These are phyloP conservation scores for Fagopyrum tataricum DNA, from an alignment of 148 eudicot genomes.

Conservation along the genomic window DNA sequence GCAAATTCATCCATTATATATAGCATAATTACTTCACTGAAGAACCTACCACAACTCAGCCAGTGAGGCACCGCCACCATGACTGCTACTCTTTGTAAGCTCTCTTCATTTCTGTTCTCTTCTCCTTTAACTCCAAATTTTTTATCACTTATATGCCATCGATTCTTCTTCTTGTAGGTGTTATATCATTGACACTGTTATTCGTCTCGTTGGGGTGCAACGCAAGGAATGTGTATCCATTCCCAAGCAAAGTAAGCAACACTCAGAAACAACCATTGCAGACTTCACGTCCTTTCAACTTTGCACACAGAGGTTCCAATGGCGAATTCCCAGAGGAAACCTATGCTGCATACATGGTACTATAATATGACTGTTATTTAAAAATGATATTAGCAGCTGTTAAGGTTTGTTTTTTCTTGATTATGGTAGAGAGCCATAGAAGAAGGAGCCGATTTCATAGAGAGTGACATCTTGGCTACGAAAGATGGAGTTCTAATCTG, in stretches of 20 bases:
- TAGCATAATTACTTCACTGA: neutral
- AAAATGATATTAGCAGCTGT: neutral
- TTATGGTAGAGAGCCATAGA: slow-evolving; percentile 77
- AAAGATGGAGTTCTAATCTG: slow-evolving; percentile 82
- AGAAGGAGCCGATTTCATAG: slow-evolving; percentile 93
- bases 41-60: neutral
- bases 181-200: neutral
- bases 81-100: neutral
- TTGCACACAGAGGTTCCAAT: slow-evolving; percentile 95
- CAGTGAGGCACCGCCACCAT: neutral
- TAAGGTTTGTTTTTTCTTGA: neutral
- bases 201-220: slow-evolving; percentile 26
- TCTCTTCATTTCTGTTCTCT: neutral
- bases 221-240: slow-evolving; percentile 66
- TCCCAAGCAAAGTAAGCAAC: slow-evolving; percentile 48
- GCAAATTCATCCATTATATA: too few species aligned
- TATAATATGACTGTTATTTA: neutral
- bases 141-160: neutral
- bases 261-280: slow-evolving; percentile 57
- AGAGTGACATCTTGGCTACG: slow-evolving; percentile 66
- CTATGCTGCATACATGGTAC: slow-evolving; percentile 73
- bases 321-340: slow-evolving; percentile 98
- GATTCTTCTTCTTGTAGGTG: neutral
- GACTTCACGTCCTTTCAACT: slow-evolving; percentile 70
- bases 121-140: neutral